phyloP scores from a whole-genome alignment of 192 early-diverging fungal genomes.

The Anaeromyces robustus region DNA sequence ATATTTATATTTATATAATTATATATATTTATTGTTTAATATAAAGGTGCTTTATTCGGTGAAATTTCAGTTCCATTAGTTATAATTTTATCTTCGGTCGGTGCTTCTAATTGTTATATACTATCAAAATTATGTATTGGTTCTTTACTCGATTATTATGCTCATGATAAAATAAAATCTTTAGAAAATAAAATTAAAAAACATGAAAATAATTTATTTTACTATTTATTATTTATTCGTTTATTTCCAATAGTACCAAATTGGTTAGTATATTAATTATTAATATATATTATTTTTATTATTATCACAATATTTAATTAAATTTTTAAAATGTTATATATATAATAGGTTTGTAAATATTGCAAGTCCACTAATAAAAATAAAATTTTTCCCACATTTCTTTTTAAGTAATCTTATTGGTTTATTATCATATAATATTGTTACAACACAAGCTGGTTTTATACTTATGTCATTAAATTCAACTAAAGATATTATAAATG shows the following conservation, averaged over 20 bases:
- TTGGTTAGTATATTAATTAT: not conserved
- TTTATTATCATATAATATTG: not conserved
- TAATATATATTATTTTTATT: too few species aligned
- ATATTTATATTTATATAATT: too few species aligned
- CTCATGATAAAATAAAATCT: not conserved
- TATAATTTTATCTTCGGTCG: not conserved
- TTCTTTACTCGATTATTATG: not conserved
- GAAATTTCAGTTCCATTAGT: not conserved
- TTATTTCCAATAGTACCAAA: not conserved
- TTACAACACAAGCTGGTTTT: not conserved
- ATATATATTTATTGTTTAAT: too few species aligned
- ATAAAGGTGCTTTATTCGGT: not conserved
- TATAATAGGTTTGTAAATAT: not conserved
- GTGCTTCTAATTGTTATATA: not conserved
- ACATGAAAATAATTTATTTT: not conserved
- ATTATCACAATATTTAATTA: too few species aligned
- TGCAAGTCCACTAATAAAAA: not conserved
- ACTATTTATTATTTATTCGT: not conserved
- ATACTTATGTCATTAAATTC: not conserved
- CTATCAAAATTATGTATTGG: not conserved
- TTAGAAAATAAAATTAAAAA: not conserved
- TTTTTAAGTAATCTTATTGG: not conserved
- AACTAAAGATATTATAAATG: not conserved
- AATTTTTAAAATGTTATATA: too few species aligned
- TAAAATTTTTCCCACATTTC: not conserved